Conservation (phyloP, 192 early-diverging fungal genomes). For the Backusella macrospora region DNA sequence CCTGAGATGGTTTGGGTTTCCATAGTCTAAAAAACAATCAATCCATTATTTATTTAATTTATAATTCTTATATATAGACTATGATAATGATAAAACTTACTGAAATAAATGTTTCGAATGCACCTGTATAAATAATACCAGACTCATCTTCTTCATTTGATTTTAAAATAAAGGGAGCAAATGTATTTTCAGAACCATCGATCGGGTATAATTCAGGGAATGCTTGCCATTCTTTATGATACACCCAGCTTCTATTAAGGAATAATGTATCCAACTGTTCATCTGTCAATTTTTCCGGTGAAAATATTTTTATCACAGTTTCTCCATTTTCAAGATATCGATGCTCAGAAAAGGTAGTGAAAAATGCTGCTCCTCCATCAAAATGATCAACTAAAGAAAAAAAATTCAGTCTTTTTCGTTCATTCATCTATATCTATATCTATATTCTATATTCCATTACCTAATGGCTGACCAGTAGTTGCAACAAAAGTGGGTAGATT, state of each 20-base stretch:
- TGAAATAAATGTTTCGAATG: slow-evolving; percentile 62
- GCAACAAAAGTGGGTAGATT: slow-evolving; percentile 51
- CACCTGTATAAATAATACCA: slow-evolving; percentile 61
- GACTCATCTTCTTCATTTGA: slow-evolving; percentile 36
- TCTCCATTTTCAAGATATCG: slow-evolving; percentile 40
- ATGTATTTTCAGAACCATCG: neutral
- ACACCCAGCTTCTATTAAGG: slow-evolving; percentile 47
- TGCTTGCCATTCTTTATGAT: slow-evolving; percentile 59
- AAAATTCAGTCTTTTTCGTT: neutral
- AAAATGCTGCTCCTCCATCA: slow-evolving; percentile 39
- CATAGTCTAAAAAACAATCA: slow-evolving; percentile 52
- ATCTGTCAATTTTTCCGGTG: slow-evolving; percentile 40
- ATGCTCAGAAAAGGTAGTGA: slow-evolving; percentile 50
- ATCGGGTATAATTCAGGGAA: slow-evolving; percentile 57
- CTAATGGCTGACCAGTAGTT: slow-evolving; percentile 42
- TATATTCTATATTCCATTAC: slow-evolving; percentile 5
- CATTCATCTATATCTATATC: neutral
- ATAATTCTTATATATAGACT: neutral
- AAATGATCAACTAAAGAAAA: slow-evolving; percentile 25
- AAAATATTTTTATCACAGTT: slow-evolving; percentile 65
- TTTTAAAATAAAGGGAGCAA: slow-evolving; percentile 34
- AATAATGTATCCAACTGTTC: slow-evolving; percentile 53
- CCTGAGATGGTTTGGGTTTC: slow-evolving; percentile 63
- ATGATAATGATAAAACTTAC: slow-evolving; percentile 35
- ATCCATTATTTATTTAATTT: neutral